Conservation (phyloP, 106 monocot genomes). For the Acorus gramineus region DNA sequence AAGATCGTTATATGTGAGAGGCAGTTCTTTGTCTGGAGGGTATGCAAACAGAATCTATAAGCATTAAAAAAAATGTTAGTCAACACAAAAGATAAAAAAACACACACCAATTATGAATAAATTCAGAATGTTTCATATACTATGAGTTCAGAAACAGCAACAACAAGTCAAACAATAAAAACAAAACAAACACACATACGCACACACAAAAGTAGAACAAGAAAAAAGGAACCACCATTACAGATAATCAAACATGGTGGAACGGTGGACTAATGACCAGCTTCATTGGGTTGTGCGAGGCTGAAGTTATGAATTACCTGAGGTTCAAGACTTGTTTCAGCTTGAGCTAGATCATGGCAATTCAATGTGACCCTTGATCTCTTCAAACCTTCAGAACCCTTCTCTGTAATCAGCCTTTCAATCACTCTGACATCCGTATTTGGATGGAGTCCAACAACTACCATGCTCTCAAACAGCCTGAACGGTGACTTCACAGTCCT, state of each 20-base stretch:
- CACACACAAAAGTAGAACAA: not conserved
- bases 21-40: slow-evolving; percentile 83
- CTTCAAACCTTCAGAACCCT: not conserved
- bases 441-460: slow-evolving; percentile 86
- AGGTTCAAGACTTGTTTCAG: slow-evolving; percentile 65
- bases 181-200: not conserved
- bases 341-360: slow-evolving; percentile 49
- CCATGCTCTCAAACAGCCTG: slow-evolving; percentile 84
- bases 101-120: slow-evolving; percentile 1
- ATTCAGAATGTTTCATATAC: not conserved
- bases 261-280: too few species aligned
- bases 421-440: slow-evolving; percentile 48
- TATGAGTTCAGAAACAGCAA: not conserved
- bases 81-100: not conserved
- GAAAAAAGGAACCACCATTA: too few species aligned
- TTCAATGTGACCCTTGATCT: slow-evolving; percentile 31
- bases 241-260: too few species aligned
- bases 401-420: slow-evolving; percentile 40
- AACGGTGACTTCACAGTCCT: slow-evolving; percentile 60
- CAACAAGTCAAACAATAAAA: not conserved
- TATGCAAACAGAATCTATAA: slow-evolving; percentile 90
- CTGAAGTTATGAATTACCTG: slow-evolving; percentile 33
- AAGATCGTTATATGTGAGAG: slow-evolving; percentile 90
- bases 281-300: too few species aligned
- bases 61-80: not conserved